These are phyloP conservation scores for Persicaria maculosa DNA, from an alignment of 148 eudicot genomes.

Conservation along the genomic window DNA sequence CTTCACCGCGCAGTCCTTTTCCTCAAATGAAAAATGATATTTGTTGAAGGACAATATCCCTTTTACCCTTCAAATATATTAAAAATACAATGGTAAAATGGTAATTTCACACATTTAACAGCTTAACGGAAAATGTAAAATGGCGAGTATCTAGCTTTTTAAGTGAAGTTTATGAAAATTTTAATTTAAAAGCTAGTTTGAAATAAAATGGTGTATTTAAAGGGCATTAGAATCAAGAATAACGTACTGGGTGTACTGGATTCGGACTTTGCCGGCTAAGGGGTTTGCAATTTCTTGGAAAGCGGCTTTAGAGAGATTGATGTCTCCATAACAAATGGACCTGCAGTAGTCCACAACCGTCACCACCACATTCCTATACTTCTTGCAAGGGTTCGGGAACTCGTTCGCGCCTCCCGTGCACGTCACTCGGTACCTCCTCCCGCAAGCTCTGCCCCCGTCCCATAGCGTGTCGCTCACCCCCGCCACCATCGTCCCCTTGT, in stretches of 20 bases:
- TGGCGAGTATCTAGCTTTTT: no score
- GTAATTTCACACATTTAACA: no score
- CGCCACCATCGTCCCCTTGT: conserved; percentile 34
- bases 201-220: no score
- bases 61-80: no score
- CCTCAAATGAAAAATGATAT: no score
- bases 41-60: no score
- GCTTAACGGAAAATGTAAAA: no score
- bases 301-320: not conserved
- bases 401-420: conserved; percentile 34
- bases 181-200: no score
- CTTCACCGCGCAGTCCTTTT: no score
- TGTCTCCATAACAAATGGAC: not conserved
- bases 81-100: no score
- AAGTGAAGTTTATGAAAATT: no score
- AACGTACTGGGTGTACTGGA: not conserved
- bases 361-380: not conserved
- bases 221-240: no score
- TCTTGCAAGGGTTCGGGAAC: not conserved
- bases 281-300: not conserved
- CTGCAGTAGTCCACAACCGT: not conserved
- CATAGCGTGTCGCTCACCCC: conserved; percentile 39
- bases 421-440: conserved; percentile 23
- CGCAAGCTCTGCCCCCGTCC: conserved; percentile 39
- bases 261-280: not conserved